Evolutionary conservation across 2,329 filamentous ascomycete species (phyloP).

Genomic region (Aspergillus thermomutatus): DNA sequence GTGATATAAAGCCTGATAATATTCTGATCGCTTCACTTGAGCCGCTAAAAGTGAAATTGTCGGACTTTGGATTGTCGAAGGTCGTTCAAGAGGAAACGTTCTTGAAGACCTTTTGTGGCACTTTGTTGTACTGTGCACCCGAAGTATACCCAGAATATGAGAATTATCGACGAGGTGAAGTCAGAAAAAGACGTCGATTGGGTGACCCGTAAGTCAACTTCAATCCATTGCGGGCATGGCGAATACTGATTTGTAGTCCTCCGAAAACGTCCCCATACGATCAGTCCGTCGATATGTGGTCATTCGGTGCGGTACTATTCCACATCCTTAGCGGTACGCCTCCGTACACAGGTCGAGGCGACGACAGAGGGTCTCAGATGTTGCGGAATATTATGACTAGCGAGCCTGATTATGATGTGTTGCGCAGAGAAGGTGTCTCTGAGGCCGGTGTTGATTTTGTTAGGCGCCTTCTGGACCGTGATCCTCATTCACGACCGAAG

Average conservation of each 20-base stretch:
- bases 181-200: slow-evolving; percentile 61
- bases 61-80: slow-evolving; percentile 95
- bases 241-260: slow-evolving; percentile 34
- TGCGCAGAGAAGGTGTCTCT: slow-evolving; percentile 60
- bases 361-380: slow-evolving; percentile 74
- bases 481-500: slow-evolving; percentile 72
- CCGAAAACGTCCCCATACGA: slow-evolving; percentile 66
- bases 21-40: slow-evolving; percentile 74
- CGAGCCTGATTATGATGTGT: slow-evolving; percentile 62
- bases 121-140: slow-evolving; percentile 89
- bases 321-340: slow-evolving; percentile 75
- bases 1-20: slow-evolving; percentile 99
- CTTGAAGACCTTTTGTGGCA: slow-evolving; percentile 93
- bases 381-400: slow-evolving; percentile 78
- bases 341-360: slow-evolving; percentile 75
- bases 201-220: slow-evolving; percentile 41
- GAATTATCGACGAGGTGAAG: slow-evolving; percentile 58
- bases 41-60: slow-evolving; percentile 82
- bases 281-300: slow-evolving; percentile 95
- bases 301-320: slow-evolving; percentile 86
- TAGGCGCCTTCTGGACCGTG: slow-evolving; percentile 72
- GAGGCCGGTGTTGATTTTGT: slow-evolving; percentile 70
- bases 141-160: slow-evolving; percentile 87
- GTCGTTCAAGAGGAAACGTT: slow-evolving; percentile 91
- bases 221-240: not conserved